Conservation (phyloP, 495 filamentous ascomycete species). For the Usnea hakonensis region DNA sequence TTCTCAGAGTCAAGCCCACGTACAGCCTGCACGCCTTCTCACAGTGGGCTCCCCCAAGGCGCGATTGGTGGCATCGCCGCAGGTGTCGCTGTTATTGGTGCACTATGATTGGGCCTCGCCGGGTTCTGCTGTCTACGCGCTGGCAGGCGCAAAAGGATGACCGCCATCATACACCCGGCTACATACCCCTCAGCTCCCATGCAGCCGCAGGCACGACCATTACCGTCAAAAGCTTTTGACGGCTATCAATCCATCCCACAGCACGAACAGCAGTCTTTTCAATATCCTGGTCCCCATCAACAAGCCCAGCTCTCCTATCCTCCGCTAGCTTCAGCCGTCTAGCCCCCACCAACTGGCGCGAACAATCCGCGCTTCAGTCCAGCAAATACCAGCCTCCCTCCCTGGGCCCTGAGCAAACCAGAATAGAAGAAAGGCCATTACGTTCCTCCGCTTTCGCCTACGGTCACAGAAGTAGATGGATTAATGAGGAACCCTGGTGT, state of each 20-base stretch:
- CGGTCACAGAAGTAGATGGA: constrained; percentile 11
- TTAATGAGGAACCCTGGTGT: constrained; percentile 8
- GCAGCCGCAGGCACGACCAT: constrained; percentile 7
- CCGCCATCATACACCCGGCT: constrained; percentile 8
- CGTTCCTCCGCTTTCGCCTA: constrained; percentile 11
- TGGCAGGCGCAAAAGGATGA: constrained; percentile 6
- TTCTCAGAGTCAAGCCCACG: background rate
- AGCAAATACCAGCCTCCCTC: background rate
- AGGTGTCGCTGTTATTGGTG: constrained; percentile 7
- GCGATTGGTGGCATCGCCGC: constrained; percentile 18
- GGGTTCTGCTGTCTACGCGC: constrained; percentile 11
- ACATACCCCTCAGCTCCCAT: constrained; percentile 7
- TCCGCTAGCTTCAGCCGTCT: background rate
- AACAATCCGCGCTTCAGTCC: constrained; percentile 2
- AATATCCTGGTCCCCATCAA: background rate
- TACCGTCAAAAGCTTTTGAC: constrained; percentile 10
- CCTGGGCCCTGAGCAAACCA: background rate
- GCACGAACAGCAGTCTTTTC: constrained; percentile 12
- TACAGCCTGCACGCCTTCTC: background rate
- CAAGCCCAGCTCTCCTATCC: background rate
- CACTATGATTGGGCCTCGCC: constrained; percentile 3
- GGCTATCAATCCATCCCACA: constrained; percentile 17
- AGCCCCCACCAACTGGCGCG: background rate
- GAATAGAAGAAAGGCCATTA: constrained; percentile 7
- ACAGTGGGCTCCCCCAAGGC: constrained; percentile 10